Evolutionary conservation across 495 filamentous ascomycete genomes (phyloP).

Genomic region (Aspergillus nanangensis): DNA sequence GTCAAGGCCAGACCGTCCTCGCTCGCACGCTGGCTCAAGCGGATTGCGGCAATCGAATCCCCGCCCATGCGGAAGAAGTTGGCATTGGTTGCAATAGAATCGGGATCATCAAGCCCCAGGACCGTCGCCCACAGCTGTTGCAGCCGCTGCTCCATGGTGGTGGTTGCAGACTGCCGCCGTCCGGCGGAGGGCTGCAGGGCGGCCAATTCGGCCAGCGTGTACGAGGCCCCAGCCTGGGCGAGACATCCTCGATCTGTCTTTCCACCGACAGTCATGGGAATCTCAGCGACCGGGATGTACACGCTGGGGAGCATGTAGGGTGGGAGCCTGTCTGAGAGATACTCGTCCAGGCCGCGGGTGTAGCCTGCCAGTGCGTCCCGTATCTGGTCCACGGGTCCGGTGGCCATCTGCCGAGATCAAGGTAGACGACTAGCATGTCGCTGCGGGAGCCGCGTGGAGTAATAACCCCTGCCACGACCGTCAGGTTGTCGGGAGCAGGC

Average conservation of each 20-base stretch:
- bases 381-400: constrained; percentile 3
- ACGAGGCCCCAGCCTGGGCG: background rate
- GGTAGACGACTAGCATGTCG: background rate
- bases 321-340: background rate
- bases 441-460: background rate
- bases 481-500: background rate
- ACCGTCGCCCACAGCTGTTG: constrained; percentile 14
- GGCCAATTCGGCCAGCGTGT: background rate
- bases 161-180: background rate
- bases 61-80: constrained; percentile 28
- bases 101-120: background rate
- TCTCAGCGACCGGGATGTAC: constrained; percentile 25
- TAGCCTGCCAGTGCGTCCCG: background rate
- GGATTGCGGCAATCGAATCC: constrained; percentile 32
- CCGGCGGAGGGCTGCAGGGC: background rate
- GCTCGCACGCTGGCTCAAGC: constrained; percentile 14
- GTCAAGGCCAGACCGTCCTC: constrained; percentile 8
- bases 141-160: constrained; percentile 9
- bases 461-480: constrained; percentile 16
- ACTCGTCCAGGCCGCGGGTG: background rate
- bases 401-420: background rate
- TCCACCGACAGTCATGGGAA: constrained; percentile 28
- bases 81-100: constrained; percentile 12
- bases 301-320: constrained; percentile 31
- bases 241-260: constrained; percentile 26